phyloP scores from a whole-genome alignment of 2,329 filamentous ascomycete species.

The Aspergillus novoparasiticus region DNA sequence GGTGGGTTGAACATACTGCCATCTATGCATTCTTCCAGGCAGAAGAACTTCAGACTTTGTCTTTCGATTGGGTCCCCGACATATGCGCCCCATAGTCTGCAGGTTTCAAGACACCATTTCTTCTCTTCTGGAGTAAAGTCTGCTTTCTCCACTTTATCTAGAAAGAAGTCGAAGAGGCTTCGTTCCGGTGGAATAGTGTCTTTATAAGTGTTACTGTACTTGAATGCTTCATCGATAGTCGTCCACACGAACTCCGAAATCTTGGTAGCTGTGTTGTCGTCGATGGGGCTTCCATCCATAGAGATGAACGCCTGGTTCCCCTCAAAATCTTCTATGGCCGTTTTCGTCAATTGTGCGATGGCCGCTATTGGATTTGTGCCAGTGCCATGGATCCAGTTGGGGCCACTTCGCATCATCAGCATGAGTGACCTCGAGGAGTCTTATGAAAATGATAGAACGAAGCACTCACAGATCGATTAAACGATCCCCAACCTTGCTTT shows the following conservation, averaged over 20 bases:
- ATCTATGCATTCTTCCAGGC: constrained; percentile 67
- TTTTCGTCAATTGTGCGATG: constrained; percentile 57
- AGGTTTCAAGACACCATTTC: constrained; percentile 54
- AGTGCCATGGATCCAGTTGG: constrained; percentile 68
- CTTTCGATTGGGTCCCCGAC: constrained; percentile 61
- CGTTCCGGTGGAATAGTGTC: constrained; percentile 52
- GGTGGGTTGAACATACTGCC: constrained; percentile 48
- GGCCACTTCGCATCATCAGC: constrained; percentile 49
- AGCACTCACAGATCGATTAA: constrained; percentile 58
- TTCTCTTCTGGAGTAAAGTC: constrained; percentile 45
- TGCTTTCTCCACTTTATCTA: constrained; percentile 49
- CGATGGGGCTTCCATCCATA: constrained; percentile 46
- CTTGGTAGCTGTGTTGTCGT: constrained; percentile 33
- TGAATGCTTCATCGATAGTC: constrained; percentile 61
- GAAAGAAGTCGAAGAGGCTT: constrained; percentile 62
- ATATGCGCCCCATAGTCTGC: constrained; percentile 66
- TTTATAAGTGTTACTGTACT: constrained; percentile 57
- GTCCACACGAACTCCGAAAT: constrained; percentile 56
- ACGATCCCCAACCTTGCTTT: constrained; percentile 51
- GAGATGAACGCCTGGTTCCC: constrained; percentile 55
- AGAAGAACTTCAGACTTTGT: constrained; percentile 67
- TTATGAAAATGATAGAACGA: no score
- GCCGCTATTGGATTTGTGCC: constrained; percentile 61
- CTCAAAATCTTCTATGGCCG: constrained; percentile 54
- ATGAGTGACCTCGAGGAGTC: not conserved